Percentiles rank a stretch among this genome's conserved stretches.
These are phyloP conservation scores for Narthecium ossifragum DNA, from an alignment of 106 monocot species.

Conservation along the genomic window DNA sequence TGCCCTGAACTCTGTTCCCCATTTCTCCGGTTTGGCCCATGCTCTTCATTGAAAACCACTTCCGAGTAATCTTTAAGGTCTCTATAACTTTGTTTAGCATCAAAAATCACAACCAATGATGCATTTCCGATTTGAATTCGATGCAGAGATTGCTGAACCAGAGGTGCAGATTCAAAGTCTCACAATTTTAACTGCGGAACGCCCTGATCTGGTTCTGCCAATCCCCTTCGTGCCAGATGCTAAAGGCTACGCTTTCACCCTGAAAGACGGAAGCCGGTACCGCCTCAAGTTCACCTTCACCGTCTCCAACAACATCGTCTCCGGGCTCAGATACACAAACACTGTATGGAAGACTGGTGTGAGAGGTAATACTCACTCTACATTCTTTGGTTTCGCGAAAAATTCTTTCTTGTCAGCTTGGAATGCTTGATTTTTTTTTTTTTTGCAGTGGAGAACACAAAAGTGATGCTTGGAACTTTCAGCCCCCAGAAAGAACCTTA, in stretches of 20 bases:
- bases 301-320: conserved; percentile 80
- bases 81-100: too few relatives aligned
- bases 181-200: conserved; percentile 50
- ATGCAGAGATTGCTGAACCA: conserved; percentile 65
- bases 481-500: conserved; percentile 83
- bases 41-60: too few relatives aligned
- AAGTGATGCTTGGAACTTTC: conserved; percentile 87
- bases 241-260: conserved; percentile 62
- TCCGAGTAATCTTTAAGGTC: too few relatives aligned
- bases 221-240: conserved; percentile 56
- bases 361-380: conserved; percentile 33
- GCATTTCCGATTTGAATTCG: too few relatives aligned
- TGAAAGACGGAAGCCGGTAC: conserved; percentile 82
- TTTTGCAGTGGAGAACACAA: conserved; percentile 64
- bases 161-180: conserved; percentile 67
- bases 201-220: conserved; percentile 54
- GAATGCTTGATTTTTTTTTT: background rate
- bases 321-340: conserved; percentile 71
- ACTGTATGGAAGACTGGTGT: conserved; percentile 92
- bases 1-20: too few relatives aligned
- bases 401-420: background rate
- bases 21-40: too few relatives aligned
- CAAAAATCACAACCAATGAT: too few relatives aligned
- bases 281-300: conserved; percentile 62
- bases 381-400: background rate